phyloP scores from a whole-genome alignment of 139 green algal genomes.

The Coelastrella sp. region DNA sequence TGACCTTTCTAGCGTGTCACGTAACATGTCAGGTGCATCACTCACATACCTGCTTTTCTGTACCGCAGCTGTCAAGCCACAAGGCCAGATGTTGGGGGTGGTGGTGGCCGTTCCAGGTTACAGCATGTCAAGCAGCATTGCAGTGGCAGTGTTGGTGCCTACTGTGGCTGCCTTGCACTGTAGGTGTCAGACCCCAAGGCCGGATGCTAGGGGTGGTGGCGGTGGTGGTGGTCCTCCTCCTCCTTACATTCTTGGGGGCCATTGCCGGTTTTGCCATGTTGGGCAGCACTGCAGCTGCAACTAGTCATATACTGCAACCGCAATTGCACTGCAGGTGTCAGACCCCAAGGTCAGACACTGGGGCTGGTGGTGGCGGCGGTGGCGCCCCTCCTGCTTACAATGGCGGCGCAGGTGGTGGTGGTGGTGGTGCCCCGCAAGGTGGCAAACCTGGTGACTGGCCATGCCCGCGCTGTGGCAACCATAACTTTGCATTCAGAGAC shows the following conservation, averaged over 20 bases:
- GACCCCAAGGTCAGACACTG: neutral
- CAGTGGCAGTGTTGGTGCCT: too few species aligned
- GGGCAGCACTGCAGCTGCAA: too few species aligned
- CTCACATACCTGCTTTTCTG: neutral
- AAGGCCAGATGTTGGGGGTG: neutral
- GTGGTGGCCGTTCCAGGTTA: too few species aligned
- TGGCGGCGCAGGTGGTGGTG: constrained; percentile 51
- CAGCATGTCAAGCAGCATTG: too few species aligned
- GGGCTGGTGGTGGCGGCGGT: constrained; percentile 45
- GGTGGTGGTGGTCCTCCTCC: constrained; percentile 35
- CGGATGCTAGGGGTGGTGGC: too few species aligned
- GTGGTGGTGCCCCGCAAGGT: constrained; percentile 16
- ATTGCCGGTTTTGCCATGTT: too few species aligned
- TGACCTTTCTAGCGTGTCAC: too few species aligned
- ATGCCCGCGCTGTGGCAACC: constrained; percentile 81
- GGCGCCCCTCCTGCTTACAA: neutral
- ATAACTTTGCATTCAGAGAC: constrained; percentile 76
- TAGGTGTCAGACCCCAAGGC: neutral
- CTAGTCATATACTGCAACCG: neutral
- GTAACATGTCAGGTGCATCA: neutral
- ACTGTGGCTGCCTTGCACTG: too few species aligned
- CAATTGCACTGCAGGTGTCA: neutral
- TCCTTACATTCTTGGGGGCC: neutral
- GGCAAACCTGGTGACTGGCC: constrained; percentile 75
- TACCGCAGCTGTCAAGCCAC: neutral